Base-by-base conservation (phyloP, 306 rosid genomes). In the Ochetophila trinervis region DNA sequence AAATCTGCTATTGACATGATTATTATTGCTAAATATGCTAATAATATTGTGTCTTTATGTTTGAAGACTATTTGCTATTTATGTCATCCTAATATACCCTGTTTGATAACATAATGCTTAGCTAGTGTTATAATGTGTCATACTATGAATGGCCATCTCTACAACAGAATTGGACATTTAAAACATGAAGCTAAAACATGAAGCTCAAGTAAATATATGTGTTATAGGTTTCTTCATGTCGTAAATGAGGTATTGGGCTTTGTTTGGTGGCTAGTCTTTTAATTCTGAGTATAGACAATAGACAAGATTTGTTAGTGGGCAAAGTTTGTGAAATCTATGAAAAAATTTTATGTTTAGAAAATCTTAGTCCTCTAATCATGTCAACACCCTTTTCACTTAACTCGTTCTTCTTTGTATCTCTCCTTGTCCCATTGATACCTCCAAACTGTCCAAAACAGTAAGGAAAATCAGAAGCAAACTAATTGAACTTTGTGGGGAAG, bases 311-410 rank as follows among this genome's bases (percentile, higher is more conserved):
- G 15, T 63, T 90, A 73, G 74, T 83, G 24, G 73, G 56, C 32
- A 82, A 79, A 65, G 83, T 90, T 0, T 57, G 82, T 52, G 74
- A 67, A 2, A 63, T 90, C 34, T 90, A 81, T 57, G 36, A 76
- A 27, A 81, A 85, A 74, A 79, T 87, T 35, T 79, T 87, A 45
- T 69, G 76, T 32, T 89, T 90, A 0, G 74, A 82, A 30, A 57
- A 60, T 61, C 95, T 87, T 19, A 83, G 79, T 68, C 96, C 96
- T 20, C 74, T 67, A 76, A 85, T 30, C 72, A 87, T 83, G 95
- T 90, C 75, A 84, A 90, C 91, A 87, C 23, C 3, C 86, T 90
- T 49, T 87, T 87, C 85, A 90, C 95, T 19, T 42, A 90, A 50
- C 85, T 89, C 19, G 96, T 89, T 21, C 79, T 74, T 63, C 72